Conservation (phyloP, 2,329 filamentous ascomycete genomes). For the Neofusicoccum parvum region DNA sequence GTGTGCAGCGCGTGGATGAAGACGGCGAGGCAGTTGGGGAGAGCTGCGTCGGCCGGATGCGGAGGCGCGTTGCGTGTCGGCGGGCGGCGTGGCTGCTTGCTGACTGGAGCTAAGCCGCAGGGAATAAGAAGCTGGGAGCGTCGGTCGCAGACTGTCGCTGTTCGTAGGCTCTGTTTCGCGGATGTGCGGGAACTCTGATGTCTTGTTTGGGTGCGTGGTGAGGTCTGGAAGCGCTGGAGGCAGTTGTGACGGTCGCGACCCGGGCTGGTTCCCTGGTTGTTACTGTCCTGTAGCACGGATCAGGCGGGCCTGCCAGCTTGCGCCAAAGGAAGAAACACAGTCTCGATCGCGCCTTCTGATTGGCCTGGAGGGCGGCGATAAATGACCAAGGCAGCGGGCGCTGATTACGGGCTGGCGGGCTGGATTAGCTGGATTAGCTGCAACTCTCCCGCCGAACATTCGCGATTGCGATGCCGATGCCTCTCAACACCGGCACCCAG, state of each 20-base stretch:
- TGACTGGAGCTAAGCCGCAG: slow-evolving; percentile 15
- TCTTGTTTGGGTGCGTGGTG: not conserved
- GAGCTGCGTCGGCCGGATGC: slow-evolving; percentile 19
- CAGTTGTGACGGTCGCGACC: not conserved
- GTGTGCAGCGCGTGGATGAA: slow-evolving; percentile 3
- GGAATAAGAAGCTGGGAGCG: not conserved
- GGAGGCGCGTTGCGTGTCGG: slow-evolving; percentile 17
- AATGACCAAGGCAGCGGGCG: slow-evolving; percentile 12
- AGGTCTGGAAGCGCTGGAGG: slow-evolving; percentile 1
- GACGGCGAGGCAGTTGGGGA: slow-evolving; percentile 12
- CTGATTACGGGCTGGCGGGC: slow-evolving; percentile 10
- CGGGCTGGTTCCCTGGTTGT: slow-evolving; percentile 14
- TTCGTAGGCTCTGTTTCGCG: not conserved
- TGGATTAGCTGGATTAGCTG: slow-evolving; percentile 19
- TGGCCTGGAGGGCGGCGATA: slow-evolving; percentile 5
- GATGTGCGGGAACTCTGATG: not conserved
- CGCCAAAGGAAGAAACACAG: slow-evolving; percentile 14
- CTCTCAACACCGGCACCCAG: not conserved
- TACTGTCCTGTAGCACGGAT: slow-evolving; percentile 18
- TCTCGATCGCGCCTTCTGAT: slow-evolving; percentile 7
- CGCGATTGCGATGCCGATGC: not conserved
- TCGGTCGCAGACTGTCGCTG: slow-evolving; percentile 17
- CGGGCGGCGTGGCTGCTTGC: slow-evolving; percentile 10
- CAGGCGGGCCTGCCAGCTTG: slow-evolving; percentile 17
- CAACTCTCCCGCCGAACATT: not conserved